These are phyloP conservation scores for Colletotrichum tanaceti DNA, from an alignment of 2,329 filamentous ascomycete species.

Conservation along the genomic window DNA sequence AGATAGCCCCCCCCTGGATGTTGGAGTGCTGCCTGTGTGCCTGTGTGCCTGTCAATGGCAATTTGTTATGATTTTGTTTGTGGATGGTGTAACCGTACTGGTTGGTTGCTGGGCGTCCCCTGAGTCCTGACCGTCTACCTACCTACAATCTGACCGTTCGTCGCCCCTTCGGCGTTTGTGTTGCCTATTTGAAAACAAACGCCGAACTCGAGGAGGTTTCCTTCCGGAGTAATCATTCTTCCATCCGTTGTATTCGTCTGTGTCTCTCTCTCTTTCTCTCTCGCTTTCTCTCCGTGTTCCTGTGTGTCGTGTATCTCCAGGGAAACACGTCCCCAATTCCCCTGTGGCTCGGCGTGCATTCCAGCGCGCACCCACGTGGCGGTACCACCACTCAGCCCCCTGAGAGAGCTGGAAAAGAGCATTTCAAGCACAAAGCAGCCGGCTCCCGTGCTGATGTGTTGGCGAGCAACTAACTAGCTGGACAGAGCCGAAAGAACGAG, in stretches of 20 bases:
- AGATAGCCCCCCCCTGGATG: too few species aligned
- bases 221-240: background rate
- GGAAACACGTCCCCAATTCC: background rate
- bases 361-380: slow-evolving; percentile 8
- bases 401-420: background rate
- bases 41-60: too few species aligned
- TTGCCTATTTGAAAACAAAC: background rate
- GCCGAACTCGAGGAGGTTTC: background rate
- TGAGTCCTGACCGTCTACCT: too few species aligned
- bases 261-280: too few species aligned
- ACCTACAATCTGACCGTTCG: too few species aligned
- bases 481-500: too few species aligned
- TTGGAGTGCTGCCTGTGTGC: slow-evolving; percentile 1
- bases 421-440: background rate
- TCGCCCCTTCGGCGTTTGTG: too few species aligned
- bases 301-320: background rate
- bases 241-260: background rate
- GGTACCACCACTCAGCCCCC: background rate
- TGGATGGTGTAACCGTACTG: too few species aligned
- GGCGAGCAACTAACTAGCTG: background rate
- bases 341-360: background rate
- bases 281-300: too few species aligned
- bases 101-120: slow-evolving; percentile 6
- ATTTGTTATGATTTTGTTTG: too few species aligned
- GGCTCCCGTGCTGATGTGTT: background rate